Evolutionary conservation across 106 monocot species (phyloP).

Genomic region (Dendrobium officinale): DNA sequence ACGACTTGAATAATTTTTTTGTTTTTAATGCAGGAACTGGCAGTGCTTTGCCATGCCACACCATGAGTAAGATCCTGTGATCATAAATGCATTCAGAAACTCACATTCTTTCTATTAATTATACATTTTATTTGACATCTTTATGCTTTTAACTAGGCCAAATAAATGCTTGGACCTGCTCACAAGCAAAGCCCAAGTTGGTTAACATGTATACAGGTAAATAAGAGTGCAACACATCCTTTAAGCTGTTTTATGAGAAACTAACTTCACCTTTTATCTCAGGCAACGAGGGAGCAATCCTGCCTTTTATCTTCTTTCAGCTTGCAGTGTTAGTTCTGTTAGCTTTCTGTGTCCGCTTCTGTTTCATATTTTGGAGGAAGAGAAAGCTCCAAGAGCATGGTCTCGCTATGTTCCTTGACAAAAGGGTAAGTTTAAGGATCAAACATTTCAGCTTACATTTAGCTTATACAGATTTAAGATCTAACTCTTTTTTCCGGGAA

Average conservation of each 20-base stretch:
- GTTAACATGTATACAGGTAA: slow-evolving; percentile 40
- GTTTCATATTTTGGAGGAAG: slow-evolving; percentile 85
- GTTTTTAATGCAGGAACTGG: slow-evolving; percentile 44
- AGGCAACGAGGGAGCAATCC: slow-evolving; percentile 42
- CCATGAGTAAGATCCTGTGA: slow-evolving; percentile 37
- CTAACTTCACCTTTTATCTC: neutral
- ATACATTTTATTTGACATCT: slow-evolving; percentile 1
- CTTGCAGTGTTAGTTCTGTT: slow-evolving; percentile 38
- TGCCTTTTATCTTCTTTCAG: slow-evolving; percentile 56
- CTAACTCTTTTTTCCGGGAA: neutral
- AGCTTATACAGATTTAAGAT: neutral
- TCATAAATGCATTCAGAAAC: neutral
- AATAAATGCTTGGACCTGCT: slow-evolving; percentile 72
- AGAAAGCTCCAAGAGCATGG: slow-evolving; percentile 65
- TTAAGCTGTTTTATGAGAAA: neutral
- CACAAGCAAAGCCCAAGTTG: slow-evolving; percentile 46
- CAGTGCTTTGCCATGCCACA: slow-evolving; percentile 60
- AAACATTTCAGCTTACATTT: neutral
- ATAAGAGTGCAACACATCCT: neutral
- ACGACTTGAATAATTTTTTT: neutral
- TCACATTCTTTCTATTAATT: neutral
- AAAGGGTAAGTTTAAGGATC: slow-evolving; percentile 39
- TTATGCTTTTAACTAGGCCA: slow-evolving; percentile 34
- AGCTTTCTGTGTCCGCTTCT: slow-evolving; percentile 43
- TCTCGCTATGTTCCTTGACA: slow-evolving; percentile 64